Conservation (phyloP, 2,329 filamentous ascomycete species). For the Rhynchosporium agropyri region DNA sequence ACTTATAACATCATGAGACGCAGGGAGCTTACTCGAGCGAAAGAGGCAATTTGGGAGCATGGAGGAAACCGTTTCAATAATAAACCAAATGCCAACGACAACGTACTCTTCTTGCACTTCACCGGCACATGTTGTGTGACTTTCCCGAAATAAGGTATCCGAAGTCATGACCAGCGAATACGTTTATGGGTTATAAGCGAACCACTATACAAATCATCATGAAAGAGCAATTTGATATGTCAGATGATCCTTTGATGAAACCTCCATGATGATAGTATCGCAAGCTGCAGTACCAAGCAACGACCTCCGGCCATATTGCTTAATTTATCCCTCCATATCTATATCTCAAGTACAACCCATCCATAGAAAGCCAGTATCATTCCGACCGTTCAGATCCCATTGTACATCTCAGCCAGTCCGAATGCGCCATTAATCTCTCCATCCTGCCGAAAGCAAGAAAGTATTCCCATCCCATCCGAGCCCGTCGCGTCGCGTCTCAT, state of each 20-base stretch:
- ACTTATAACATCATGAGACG: too few relatives aligned
- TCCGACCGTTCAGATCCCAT: constrained; percentile 4
- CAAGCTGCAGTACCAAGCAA: not conserved
- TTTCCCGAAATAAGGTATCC: too few relatives aligned
- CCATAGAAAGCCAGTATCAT: constrained; percentile 4
- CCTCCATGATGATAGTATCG: not conserved
- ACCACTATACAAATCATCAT: not conserved
- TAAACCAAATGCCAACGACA: not conserved
- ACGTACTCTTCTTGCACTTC: too few relatives aligned
- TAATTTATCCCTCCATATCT: constrained; percentile 1
- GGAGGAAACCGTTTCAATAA: not conserved
- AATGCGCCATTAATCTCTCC: constrained; percentile 8
- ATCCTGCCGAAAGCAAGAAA: constrained; percentile 9
- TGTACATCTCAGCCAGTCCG: constrained; percentile 10
- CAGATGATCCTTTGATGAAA: constrained; percentile 10
- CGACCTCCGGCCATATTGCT: not conserved
- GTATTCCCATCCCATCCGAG: not conserved
- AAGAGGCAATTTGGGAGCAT: not conserved
- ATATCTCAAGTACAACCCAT: constrained; percentile 7
- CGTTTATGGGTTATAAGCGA: not conserved
- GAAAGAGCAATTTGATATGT: not conserved
- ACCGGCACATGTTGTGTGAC: too few relatives aligned
- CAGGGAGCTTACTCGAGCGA: too few relatives aligned
- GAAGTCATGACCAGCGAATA: too few relatives aligned
- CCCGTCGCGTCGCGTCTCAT: not conserved